Base-by-base conservation (phyloP, 2,329 filamentous ascomycete species). In the Dactylellina leptospora region DNA sequence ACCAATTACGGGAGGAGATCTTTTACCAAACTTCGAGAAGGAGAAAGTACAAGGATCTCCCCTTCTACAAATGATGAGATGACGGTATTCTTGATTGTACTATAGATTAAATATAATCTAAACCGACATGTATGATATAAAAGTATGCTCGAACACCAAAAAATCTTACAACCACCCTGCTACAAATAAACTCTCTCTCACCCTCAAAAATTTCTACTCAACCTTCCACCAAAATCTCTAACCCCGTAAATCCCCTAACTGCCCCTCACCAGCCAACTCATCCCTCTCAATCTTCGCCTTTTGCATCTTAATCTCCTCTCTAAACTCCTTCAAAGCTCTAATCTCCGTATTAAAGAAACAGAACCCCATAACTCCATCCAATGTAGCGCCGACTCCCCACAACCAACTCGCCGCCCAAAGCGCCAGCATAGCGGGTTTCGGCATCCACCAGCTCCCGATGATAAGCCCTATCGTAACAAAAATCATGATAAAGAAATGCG, bases 321-420 rank as follows among this genome's bases (percentile, higher is more conserved):
- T 87, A 81, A 97, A 97, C 82, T 99, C 95, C 77, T 87, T 88
- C 60, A 99, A 81, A 2, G 90, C 88, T 68, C 92, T 85, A 69
- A 97, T 81, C 81, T 99, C 95, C 72, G 87, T 88, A 9, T 89
- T 88, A 68, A 96, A 89, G 79, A 99, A 99, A 51, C 97, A 80
- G 0, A 95, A 85, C 0, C 92, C 90, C 78, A 97, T 90, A 40
- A 97, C 80, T 0, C 93, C 93, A 78, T 97, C 91, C 18, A 97
- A 79, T 1, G 92, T 85, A 0, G 93, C 93, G 2, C 88, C 87
- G 13, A 85, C 85, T 30, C 97, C 83, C 1, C 88, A 87, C 13
- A 97, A 79, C n/a, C 89, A 92, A 78, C 89, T 90, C 18, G 96
- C 78, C 1, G 97, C 80, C 80, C 92, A 86, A 53, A 97, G 82